Evolutionary conservation across 139 green algal species (phyloP).

Genomic region (Chlamydomonas incerta): DNA sequence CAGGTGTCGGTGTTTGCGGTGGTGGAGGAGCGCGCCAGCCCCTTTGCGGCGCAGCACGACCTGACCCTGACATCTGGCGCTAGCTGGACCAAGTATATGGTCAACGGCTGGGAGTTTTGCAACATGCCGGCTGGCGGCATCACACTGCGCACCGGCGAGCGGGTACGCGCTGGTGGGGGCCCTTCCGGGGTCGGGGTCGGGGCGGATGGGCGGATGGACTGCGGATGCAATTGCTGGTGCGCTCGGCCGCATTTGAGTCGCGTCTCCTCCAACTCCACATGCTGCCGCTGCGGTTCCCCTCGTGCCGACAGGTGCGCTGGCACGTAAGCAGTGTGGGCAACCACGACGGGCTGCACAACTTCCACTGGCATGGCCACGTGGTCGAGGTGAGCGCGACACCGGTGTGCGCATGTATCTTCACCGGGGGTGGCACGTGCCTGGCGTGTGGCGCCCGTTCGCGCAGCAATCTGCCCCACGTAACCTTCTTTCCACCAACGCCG

Average conservation of each 20-base stretch:
- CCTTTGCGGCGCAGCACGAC: not conserved
- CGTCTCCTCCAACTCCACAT: too few species aligned
- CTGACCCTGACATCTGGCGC: not conserved
- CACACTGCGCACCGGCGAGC: not conserved
- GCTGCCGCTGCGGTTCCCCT: too few species aligned
- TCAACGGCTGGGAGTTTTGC: not conserved
- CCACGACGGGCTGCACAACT: conserved; percentile 63
- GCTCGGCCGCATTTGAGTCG: too few species aligned
- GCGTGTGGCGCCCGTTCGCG: too few species aligned
- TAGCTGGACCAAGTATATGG: not conserved
- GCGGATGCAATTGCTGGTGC: too few species aligned
- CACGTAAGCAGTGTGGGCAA: conserved; percentile 61
- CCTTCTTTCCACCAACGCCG: not conserved
- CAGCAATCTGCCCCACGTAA: too few species aligned
- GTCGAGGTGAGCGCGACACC: conserved; percentile 14
- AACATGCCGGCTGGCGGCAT: not conserved
- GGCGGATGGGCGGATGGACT: too few species aligned
- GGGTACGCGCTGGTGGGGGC: too few species aligned
- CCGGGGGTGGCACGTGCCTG: too few species aligned
- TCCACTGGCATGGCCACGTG: conserved; percentile 69
- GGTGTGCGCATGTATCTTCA: too few species aligned
- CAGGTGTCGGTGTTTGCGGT: not conserved
- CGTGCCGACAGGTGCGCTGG: conserved; percentile 61
- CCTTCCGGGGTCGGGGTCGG: too few species aligned
- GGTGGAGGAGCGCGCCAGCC: not conserved